Conservation (phyloP, 2,329 filamentous ascomycete genomes). For the Triangularia setosa region DNA sequence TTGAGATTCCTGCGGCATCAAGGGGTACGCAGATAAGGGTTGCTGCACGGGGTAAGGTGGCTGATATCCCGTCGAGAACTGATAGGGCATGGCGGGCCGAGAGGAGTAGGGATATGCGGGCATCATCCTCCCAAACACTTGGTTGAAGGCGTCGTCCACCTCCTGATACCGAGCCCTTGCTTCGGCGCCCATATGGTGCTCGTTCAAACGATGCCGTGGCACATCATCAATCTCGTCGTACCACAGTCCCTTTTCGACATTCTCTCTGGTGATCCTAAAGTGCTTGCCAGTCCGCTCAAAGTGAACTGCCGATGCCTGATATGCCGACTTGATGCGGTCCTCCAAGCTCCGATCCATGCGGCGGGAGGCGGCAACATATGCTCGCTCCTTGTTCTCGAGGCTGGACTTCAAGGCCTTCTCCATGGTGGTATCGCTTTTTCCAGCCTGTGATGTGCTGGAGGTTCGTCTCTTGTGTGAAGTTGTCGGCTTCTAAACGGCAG, state of each 20-base stretch:
- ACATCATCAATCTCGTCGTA: slow-evolving; percentile 85
- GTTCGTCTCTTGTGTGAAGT: background rate
- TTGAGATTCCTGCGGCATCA: background rate
- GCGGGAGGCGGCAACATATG: slow-evolving; percentile 87
- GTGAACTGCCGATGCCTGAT: slow-evolving; percentile 85
- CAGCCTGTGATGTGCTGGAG: background rate
- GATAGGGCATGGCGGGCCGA: too few species aligned
- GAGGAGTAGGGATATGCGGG: background rate
- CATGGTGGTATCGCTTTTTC: background rate
- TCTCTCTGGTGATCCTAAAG: slow-evolving; percentile 77
- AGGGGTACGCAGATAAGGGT: background rate
- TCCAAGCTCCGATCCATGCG: slow-evolving; percentile 83
- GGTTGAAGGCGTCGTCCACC: background rate
- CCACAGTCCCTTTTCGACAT: slow-evolving; percentile 89
- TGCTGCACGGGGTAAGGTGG: background rate
- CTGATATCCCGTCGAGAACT: background rate
- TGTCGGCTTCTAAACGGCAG: background rate
- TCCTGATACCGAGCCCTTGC: background rate
- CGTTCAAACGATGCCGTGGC: background rate
- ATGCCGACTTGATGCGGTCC: slow-evolving; percentile 81
- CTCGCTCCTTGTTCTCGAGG: slow-evolving; percentile 78
- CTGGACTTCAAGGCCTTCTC: background rate
- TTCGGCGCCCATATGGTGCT: background rate
- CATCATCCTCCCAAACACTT: background rate
- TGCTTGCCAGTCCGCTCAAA: slow-evolving; percentile 80